Evolutionary conservation across 78 protist genomes (phyloP).

Genomic region (Dictyostelium capitatum): DNA sequence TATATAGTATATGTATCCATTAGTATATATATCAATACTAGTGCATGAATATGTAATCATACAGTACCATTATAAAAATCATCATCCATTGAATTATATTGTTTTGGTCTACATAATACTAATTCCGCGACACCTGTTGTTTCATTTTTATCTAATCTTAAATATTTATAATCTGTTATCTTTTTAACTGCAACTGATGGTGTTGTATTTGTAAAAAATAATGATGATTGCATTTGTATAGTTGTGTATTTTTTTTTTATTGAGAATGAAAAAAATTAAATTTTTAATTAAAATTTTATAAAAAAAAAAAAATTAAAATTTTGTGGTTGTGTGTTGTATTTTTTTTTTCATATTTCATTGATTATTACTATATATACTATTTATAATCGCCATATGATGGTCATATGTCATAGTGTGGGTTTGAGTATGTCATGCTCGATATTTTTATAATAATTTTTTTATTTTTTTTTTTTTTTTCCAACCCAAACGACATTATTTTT

Average conservation of each 20-base stretch:
- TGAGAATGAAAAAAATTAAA: no score
- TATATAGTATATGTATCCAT: no score
- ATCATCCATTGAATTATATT: slow-evolving; percentile 55
- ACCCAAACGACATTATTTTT: neutral
- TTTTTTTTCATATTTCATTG: no score
- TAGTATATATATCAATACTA: neutral
- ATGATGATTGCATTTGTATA: slow-evolving; percentile 39
- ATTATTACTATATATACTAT: neutral
- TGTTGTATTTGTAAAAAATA: slow-evolving; percentile 42
- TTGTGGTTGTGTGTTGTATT: no score
- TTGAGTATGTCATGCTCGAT: no score
- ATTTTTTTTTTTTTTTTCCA: neutral
- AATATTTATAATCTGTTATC: slow-evolving; percentile 30
- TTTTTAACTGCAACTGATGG: slow-evolving; percentile 28
- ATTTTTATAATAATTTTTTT: no score
- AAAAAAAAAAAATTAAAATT: neutral
- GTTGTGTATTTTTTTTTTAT: neutral
- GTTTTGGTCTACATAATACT: slow-evolving; percentile 36
- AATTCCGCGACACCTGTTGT: slow-evolving; percentile 38
- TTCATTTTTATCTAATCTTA: slow-evolving; percentile 33
- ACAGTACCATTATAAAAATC: slow-evolving; percentile 70
- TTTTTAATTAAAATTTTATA: neutral
- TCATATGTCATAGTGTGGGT: no score
- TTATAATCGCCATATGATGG: no score
- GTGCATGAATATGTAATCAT: neutral